A percentile compares a stretch with the other conserved stretches of the same genome.
Conservation (phyloP, 2,329 filamentous ascomycete species). For the Trichoderma guizhouense region DNA sequence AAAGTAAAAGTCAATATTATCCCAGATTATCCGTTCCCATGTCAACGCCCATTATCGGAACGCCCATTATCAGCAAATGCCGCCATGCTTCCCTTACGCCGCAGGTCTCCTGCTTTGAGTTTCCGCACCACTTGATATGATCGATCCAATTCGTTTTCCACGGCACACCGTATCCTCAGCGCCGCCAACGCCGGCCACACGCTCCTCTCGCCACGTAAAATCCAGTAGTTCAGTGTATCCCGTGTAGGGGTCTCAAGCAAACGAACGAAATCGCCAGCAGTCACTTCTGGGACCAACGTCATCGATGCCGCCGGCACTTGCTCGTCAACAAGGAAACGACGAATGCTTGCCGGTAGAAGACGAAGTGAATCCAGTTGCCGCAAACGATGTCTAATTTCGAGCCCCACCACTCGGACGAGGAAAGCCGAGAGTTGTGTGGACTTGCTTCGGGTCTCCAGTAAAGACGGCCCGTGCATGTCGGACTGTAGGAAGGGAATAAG, state of each 20-base stretch:
- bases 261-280: constrained; percentile 67
- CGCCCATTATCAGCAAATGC: constrained; percentile 25
- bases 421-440: constrained; percentile 56
- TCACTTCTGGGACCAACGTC: constrained; percentile 78
- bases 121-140: constrained; percentile 78
- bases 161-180: constrained; percentile 73
- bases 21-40: not conserved
- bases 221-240: constrained; percentile 79
- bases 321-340: constrained; percentile 79
- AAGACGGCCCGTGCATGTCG: constrained; percentile 72
- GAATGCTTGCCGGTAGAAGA: constrained; percentile 64
- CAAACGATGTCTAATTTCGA: constrained; percentile 77
- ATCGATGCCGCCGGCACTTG: constrained; percentile 73
- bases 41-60: constrained; percentile 21
- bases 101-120: constrained; percentile 50
- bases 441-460: constrained; percentile 55
- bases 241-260: constrained; percentile 80
- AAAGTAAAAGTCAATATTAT: not conserved
- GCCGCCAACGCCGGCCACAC: constrained; percentile 89
- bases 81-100: constrained; percentile 44
- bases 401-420: constrained; percentile 63
- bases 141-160: constrained; percentile 84
- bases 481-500: constrained; percentile 80
- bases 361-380: constrained; percentile 76
- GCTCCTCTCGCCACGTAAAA: constrained; percentile 75